A percentile compares a stretch with the other conserved stretches of the same genome.
phyloP scores from a whole-genome alignment of 176 grass and related monocot species.

The Eragrostis nindensis region DNA sequence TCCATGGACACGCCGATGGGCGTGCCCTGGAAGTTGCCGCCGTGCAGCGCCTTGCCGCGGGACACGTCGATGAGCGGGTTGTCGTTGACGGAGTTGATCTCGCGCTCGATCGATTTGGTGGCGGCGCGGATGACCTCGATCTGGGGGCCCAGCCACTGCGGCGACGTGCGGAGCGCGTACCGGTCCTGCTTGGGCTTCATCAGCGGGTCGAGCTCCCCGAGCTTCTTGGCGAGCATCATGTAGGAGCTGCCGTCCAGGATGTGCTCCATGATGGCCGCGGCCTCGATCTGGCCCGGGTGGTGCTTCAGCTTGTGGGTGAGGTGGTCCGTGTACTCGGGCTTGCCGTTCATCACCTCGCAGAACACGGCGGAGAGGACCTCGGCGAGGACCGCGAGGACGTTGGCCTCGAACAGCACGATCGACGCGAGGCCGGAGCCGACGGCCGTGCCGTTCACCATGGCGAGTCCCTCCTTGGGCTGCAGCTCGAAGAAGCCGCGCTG shows the following conservation, averaged over 20 bases:
- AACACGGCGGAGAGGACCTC: constrained; percentile 83
- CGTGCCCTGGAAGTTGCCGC: constrained; percentile 94
- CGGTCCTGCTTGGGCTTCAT: constrained; percentile 96
- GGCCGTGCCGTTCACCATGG: constrained; percentile 85
- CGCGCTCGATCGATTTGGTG: constrained; percentile 75
- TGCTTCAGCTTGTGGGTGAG: constrained; percentile 93
- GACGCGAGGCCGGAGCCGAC: constrained; percentile 85
- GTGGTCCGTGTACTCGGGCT: constrained; percentile 87
- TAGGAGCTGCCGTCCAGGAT: constrained; percentile 82
- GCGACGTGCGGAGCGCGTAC: constrained; percentile 91
- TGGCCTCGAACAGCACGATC: constrained; percentile 72
- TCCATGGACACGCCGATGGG: constrained; percentile 97
- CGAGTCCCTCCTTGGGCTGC: constrained; percentile 89
- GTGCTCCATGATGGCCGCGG: constrained; percentile 91
- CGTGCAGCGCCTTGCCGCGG: constrained; percentile 82
- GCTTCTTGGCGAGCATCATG: constrained; percentile 68
- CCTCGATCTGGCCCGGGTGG: constrained; percentile 92
- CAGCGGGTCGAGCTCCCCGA: constrained; percentile 72
- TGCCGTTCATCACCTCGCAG: constrained; percentile 91
- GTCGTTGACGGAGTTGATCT: constrained; percentile 95
- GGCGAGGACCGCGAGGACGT: constrained; percentile 61
- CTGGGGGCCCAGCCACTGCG: constrained; percentile 89
- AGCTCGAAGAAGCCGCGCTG: constrained; percentile 63
- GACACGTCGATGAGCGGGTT: constrained; percentile 91
- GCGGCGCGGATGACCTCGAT: constrained; percentile 85